A percentile compares a stretch with the other conserved stretches of the same genome.
These are phyloP conservation scores for Leccinum aurantiacum DNA, from an alignment of 768 basidiomycete genomes.

Conservation along the genomic window DNA sequence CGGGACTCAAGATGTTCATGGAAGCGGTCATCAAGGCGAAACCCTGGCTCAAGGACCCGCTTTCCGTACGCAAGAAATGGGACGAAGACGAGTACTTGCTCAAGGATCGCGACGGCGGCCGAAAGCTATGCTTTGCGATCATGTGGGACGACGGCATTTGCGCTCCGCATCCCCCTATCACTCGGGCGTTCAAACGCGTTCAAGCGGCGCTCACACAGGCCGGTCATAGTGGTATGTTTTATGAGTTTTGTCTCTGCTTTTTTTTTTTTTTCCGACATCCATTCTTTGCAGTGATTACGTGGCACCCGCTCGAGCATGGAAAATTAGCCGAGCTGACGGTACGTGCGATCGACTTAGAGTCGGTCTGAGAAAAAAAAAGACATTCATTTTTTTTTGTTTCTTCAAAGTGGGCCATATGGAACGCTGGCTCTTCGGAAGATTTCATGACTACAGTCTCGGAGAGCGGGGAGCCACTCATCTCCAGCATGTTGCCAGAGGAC, in stretches of 20 bases:
- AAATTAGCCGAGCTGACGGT: conserved; percentile 46
- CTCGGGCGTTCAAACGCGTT: conserved; percentile 54
- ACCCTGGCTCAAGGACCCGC: conserved; percentile 70
- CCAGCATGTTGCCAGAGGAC: conserved; percentile 40
- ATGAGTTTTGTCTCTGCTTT: neutral
- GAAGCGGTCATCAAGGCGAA: conserved; percentile 56
- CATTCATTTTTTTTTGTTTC: neutral
- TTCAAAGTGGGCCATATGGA: conserved; percentile 43
- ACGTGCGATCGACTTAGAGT: conserved; percentile 22
- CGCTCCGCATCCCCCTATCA: conserved; percentile 63
- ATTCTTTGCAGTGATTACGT: conserved; percentile 59
- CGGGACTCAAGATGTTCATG: conserved; percentile 65
- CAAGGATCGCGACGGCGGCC: conserved; percentile 53
- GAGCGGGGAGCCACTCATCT: conserved; percentile 58
- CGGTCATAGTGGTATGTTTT: conserved; percentile 60
- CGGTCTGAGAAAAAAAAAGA: neutral
- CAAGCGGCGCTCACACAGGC: conserved; percentile 56
- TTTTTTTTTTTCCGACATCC: neutral
- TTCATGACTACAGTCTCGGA: conserved; percentile 35
- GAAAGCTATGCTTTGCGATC: conserved; percentile 55
- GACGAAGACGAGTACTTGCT: conserved; percentile 57
- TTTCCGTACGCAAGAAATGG: conserved; percentile 59
- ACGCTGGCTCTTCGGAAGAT: conserved; percentile 51
- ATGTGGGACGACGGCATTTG: conserved; percentile 65
- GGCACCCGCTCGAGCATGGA: conserved; percentile 55